Conservation (phyloP, 1,139 yeast species). For the Trichomonascaceae sp. region DNA sequence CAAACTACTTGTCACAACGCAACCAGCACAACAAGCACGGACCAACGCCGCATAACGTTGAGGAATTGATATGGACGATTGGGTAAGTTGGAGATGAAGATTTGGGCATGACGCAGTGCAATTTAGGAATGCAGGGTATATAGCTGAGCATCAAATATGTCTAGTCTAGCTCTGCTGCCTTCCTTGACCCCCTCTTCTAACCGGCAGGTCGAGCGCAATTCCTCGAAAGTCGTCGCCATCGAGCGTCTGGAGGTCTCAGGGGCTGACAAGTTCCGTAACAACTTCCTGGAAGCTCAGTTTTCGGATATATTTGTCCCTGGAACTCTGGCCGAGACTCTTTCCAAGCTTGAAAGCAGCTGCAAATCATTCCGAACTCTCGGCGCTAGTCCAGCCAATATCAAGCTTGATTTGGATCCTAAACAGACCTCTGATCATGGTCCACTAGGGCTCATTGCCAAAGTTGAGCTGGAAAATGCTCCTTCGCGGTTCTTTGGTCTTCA, state of each 20-base stretch:
- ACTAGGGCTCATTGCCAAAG: constrained; percentile 19
- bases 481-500: constrained; percentile 16
- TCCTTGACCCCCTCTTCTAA: background rate
- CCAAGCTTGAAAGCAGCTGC: constrained; percentile 29
- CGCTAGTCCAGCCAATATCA: constrained; percentile 35
- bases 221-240: constrained; percentile 25
- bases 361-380: constrained; percentile 33
- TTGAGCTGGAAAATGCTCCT: constrained; percentile 21
- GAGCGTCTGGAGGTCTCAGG: constrained; percentile 51
- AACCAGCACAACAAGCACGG: background rate
- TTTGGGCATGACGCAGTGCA: no score
- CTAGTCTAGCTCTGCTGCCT: no score
- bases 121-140: no score
- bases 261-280: constrained; percentile 44
- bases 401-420: constrained; percentile 31
- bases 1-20: background rate
- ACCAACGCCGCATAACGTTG: background rate
- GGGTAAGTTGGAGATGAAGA: background rate
- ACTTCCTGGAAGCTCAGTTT: constrained; percentile 50
- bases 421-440: constrained; percentile 14
- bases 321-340: constrained; percentile 27
- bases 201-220: constrained; percentile 16
- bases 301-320: constrained; percentile 42
- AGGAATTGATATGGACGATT: background rate
- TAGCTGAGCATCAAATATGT: no score